A percentile compares a stretch with the other conserved stretches of the same genome.
Conservation (phyloP, 2,329 filamentous ascomycete genomes). For the Aspergillus sp. region DNA sequence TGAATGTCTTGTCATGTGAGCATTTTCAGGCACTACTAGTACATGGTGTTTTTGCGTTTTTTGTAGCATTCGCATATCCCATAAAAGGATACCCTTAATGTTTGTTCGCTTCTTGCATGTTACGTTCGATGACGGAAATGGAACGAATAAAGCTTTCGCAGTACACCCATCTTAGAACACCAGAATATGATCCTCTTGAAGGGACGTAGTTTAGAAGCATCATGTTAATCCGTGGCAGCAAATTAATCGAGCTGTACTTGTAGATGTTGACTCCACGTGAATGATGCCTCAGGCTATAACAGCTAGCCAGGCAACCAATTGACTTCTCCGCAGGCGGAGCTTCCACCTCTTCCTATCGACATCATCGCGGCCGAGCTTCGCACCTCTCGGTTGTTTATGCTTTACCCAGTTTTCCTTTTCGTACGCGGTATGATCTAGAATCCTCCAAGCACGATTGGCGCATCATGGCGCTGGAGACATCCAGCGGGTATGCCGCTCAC, state of each 20-base stretch:
- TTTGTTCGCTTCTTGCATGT: background rate
- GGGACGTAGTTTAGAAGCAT: too few relatives aligned
- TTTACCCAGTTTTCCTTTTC: slow-evolving; percentile 16
- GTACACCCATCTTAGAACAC: background rate
- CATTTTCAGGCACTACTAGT: background rate
- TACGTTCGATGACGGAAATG: background rate
- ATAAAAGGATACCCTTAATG: background rate
- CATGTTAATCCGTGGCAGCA: too few relatives aligned
- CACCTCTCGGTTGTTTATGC: slow-evolving; percentile 1
- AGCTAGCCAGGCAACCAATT: background rate
- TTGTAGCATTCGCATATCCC: background rate
- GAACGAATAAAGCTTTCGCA: background rate
- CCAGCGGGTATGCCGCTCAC: slow-evolving; percentile 71
- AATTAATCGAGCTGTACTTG: too few relatives aligned
- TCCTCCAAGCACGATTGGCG: slow-evolving; percentile 26
- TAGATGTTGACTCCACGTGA: too few relatives aligned
- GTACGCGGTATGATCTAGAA: slow-evolving; percentile 32
- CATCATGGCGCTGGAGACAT: slow-evolving; percentile 68
- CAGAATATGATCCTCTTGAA: too few relatives aligned
- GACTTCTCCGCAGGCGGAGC: slow-evolving; percentile 5
- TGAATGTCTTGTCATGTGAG: slow-evolving; percentile 45
- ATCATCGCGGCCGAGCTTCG: background rate
- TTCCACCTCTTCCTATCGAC: background rate
- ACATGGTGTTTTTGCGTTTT: background rate
- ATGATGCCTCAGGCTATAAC: background rate